These are phyloP conservation scores for Ettlia oleoabundans DNA, from an alignment of 139 green algal genomes.

Conservation along the genomic window DNA sequence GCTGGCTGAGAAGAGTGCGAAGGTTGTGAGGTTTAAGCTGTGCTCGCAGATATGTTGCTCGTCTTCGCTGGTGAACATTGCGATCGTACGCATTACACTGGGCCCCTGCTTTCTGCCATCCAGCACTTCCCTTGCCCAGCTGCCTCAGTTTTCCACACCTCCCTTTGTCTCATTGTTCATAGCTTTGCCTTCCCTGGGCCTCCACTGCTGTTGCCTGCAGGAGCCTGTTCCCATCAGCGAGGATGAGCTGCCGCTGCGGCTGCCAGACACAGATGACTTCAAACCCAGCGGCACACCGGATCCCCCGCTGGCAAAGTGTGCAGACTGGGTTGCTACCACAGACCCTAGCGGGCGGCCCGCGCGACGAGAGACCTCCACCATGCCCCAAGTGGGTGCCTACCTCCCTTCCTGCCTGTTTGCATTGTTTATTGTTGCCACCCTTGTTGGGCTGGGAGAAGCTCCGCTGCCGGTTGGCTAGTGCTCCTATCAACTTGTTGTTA, in stretches of 20 bases:
- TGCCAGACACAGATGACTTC: constrained; percentile 92
- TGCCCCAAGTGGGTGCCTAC: constrained; percentile 88
- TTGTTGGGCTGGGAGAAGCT: too few species aligned
- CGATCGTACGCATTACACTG: not conserved
- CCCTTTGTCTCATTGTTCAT: too few species aligned
- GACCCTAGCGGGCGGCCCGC: constrained; percentile 65
- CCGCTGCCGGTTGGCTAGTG: too few species aligned
- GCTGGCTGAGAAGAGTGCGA: not conserved
- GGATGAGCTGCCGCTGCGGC: constrained; percentile 82
- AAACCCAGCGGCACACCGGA: constrained; percentile 88
- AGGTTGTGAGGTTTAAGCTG: not conserved
- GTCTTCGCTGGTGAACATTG: too few species aligned
- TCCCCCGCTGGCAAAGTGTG: constrained; percentile 83
- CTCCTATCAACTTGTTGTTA: too few species aligned
- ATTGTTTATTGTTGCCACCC: not conserved
- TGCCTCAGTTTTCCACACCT: too few species aligned
- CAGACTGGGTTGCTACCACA: constrained; percentile 81
- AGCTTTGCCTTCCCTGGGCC: too few species aligned
- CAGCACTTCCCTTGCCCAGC: too few species aligned
- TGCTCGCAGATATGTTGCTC: not conserved
- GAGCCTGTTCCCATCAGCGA: constrained; percentile 77
- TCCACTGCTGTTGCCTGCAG: constrained; percentile 44
- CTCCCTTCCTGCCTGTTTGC: not conserved
- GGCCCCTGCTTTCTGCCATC: not conserved
- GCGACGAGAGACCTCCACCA: constrained; percentile 93